Evolutionary conservation across 2,329 filamentous ascomycete species (phyloP).

Genomic region (Phoma sp.): DNA sequence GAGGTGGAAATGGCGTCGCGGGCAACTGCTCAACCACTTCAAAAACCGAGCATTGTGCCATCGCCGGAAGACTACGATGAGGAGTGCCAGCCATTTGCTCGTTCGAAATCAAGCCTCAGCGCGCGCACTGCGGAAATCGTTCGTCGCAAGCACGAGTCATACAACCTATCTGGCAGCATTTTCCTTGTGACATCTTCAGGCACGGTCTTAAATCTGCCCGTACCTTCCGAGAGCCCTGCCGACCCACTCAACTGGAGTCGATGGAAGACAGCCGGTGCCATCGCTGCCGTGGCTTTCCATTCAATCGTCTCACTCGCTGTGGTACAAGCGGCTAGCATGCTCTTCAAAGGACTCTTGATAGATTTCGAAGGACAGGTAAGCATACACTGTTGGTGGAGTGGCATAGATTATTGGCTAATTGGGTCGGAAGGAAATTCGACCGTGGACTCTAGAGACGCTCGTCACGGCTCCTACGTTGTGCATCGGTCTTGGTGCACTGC

Average conservation of each 20-base stretch:
- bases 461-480: constrained; percentile 41
- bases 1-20: constrained; percentile 24
- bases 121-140: background rate
- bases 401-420: background rate
- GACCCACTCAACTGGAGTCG: constrained; percentile 36
- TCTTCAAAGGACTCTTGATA: constrained; percentile 18
- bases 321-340: constrained; percentile 27
- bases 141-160: constrained; percentile 33
- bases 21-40: constrained; percentile 18
- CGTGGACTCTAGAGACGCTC: constrained; percentile 35
- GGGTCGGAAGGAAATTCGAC: constrained; percentile 23
- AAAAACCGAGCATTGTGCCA: constrained; percentile 17
- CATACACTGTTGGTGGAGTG: background rate
- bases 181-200: constrained; percentile 35
- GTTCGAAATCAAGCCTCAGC: background rate
- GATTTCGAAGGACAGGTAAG: constrained; percentile 26
- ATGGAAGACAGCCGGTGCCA: constrained; percentile 29
- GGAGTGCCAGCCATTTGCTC: background rate
- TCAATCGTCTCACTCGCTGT: constrained; percentile 23
- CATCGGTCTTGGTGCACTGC: constrained; percentile 46
- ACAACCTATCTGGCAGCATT: constrained; percentile 30
- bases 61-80: constrained; percentile 5
- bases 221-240: constrained; percentile 31
- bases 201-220: constrained; percentile 29
- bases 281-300: constrained; percentile 24